Evolutionary conservation across 345 rosid genomes (phyloP).

Genomic region (Lepidium sativum): DNA sequence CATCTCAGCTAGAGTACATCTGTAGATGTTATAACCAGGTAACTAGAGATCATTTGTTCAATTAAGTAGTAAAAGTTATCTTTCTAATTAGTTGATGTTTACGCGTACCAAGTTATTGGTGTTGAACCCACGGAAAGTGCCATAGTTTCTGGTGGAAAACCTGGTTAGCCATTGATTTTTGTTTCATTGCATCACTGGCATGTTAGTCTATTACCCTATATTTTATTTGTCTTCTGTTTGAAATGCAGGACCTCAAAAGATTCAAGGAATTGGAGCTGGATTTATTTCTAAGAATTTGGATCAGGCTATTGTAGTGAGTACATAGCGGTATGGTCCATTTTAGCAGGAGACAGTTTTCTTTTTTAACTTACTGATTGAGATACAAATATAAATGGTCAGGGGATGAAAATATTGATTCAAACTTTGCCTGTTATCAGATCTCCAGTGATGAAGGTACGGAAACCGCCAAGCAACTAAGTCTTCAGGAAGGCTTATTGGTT

Average conservation of each 20-base stretch:
- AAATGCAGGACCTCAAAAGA: conserved; percentile 92
- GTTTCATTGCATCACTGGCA: neutral
- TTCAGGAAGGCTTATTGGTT: conserved; percentile 94
- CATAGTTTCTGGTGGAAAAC: conserved; percentile 80
- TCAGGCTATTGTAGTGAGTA: conserved; percentile 66
- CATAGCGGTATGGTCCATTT: conserved; percentile 45
- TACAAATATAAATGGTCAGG: neutral
- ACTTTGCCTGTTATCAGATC: conserved; percentile 39
- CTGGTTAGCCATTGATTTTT: conserved; percentile 39
- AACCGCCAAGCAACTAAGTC: conserved; percentile 92
- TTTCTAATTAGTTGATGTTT: conserved; percentile 4
- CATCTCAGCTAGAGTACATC: neutral
- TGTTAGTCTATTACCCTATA: neutral
- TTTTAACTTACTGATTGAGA: neutral
- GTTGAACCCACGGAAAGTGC: conserved; percentile 82
- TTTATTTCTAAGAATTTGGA: conserved; percentile 86
- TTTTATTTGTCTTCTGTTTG: neutral
- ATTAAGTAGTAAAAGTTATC: neutral
- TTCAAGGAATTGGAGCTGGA: conserved; percentile 99
- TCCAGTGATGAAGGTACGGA: conserved; percentile 90
- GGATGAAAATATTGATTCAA: neutral
- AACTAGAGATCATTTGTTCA: neutral
- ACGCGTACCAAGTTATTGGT: conserved; percentile 58
- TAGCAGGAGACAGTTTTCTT: neutral
- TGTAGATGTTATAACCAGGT: neutral